Base-by-base conservation (phyloP, 305 asterid species). In the Fraxinus velutina region DNA sequence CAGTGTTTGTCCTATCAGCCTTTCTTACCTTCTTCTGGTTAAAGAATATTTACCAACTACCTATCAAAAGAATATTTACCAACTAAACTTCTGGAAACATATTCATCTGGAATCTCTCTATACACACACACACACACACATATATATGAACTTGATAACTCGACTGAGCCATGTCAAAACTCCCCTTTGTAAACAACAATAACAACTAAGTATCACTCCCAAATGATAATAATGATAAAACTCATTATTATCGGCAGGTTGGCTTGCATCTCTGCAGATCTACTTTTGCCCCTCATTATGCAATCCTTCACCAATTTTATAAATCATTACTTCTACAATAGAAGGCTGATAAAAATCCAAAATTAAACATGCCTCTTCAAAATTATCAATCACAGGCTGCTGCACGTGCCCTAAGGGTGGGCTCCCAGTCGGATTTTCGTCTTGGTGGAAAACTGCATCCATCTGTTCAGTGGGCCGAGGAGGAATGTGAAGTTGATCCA, bases 331-430 rank as follows among this genome's bases (percentile, higher is more conserved):
- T 73, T 78, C 86, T 64, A 78, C 81, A 50, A 77, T 21, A 84
- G 37, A 87, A 86, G 87, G 87, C 85, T 76, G 72, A 47, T 84
- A 29, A 81, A 87, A 85, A 86, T 86, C 79, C 78, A 77, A 85
- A 90, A 89, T 87, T 90, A 86, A 90, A 90, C 86, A 84, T 81
- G 30, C 92, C 91, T 89, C 88, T 85, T 86, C 89, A 84, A 92
- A 93, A 93, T 91, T 92, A 88, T 92, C 93, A 66, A 93, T 88
- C 93, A 93, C 99, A 95, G 99, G 97, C 98, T 78, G 99, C 99
- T 12, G 80, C 96, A 76, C 93, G 98, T 79, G 98, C 97, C 73
- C 86, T 86, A 60, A 89, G 98, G 81, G 93, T 91, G 77, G 97
- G 97, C 80, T 84, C 93, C 60, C 91, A 89, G 87, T 90, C 94